Evolutionary conservation across 2,329 filamentous ascomycete genomes (phyloP).

Genomic region (Diaporthe eres): DNA sequence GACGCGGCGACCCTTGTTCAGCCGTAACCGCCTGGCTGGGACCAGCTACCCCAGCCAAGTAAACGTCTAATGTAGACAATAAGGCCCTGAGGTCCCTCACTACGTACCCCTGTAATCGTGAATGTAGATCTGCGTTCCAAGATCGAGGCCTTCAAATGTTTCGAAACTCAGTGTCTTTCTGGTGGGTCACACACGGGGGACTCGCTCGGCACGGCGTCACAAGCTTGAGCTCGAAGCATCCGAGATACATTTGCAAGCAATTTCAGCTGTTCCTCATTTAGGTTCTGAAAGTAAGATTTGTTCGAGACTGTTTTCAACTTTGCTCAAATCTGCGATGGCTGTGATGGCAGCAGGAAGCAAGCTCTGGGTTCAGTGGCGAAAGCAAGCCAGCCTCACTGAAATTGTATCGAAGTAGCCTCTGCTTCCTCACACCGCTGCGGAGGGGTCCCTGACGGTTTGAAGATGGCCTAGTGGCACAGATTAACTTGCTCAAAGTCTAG

Average conservation of each 20-base stretch:
- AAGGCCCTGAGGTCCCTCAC: neutral
- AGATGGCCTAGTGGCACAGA: conserved; percentile 30
- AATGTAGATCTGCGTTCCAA: neutral
- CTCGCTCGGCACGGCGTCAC: neutral
- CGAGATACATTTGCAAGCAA: neutral
- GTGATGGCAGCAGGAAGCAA: neutral
- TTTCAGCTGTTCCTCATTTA: neutral
- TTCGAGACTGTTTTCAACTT: conserved; percentile 8
- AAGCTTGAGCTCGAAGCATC: neutral
- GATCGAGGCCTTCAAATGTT: conserved; percentile 6
- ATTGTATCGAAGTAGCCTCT: neutral
- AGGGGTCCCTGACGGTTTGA: neutral
- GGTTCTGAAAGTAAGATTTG: neutral
- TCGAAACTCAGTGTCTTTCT: conserved; percentile 6
- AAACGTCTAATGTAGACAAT: neutral
- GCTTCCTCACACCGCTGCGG: neutral
- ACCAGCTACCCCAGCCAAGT: conserved; percentile 8
- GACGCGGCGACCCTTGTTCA: neutral
- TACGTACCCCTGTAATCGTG: neutral
- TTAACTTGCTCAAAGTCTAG: conserved; percentile 39
- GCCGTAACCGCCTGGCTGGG: neutral
- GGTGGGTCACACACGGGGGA: neutral
- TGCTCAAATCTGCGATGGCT: neutral
- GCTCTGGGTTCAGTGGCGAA: neutral
- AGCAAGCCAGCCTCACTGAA: neutral